Conservation (phyloP, 345 rosid species). For the Microthlaspi erraticum region DNA sequence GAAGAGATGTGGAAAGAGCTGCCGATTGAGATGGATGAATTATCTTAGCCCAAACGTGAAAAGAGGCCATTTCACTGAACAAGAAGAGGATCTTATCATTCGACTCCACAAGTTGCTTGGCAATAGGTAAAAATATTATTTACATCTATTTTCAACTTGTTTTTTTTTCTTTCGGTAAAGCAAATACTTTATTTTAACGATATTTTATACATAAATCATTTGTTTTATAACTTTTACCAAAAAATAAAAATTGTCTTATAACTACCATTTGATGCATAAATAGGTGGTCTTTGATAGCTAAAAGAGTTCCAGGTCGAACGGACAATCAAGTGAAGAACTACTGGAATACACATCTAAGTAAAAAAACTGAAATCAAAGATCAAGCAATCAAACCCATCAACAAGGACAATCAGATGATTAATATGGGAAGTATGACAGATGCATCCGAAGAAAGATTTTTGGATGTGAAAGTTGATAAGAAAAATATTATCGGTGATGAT, state of each 20-base stretch:
- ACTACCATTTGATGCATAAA: background rate
- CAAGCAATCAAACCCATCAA: conserved; percentile 8
- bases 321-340: conserved; percentile 74
- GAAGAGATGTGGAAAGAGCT: conserved; percentile 71
- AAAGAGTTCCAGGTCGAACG: conserved; percentile 65
- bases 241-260: background rate
- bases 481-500: conserved; percentile 19
- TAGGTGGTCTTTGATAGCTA: conserved; percentile 73
- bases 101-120: conserved; percentile 66
- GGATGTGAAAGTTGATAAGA: conserved; percentile 8
- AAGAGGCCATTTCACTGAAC: conserved; percentile 50
- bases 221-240: background rate
- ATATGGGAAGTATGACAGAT: background rate
- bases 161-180: no score
- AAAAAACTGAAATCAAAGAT: conserved; percentile 50
- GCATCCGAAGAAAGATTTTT: conserved; percentile 16
- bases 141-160: conserved; percentile 23
- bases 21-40: conserved; percentile 68
- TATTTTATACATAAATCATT: background rate
- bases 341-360: conserved; percentile 62
- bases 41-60: conserved; percentile 58
- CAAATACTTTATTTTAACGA: conserved; percentile 6
- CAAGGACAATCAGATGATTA: background rate
- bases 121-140: conserved; percentile 46
- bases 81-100: conserved; percentile 63